Conservation (phyloP, 345 rosid species). For the Citrus cavaleriei region DNA sequence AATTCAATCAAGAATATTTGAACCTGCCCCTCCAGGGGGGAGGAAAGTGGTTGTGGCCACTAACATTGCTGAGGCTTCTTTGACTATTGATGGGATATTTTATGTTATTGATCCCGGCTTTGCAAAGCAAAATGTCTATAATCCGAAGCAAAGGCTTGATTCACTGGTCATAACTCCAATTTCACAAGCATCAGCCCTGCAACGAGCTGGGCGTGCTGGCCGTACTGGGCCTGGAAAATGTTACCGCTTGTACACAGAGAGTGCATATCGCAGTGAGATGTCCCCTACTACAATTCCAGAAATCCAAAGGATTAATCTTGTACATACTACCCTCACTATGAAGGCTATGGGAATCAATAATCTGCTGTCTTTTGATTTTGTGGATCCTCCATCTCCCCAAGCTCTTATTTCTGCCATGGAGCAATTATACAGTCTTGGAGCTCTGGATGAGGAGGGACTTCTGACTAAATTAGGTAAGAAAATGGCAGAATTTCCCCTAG, state of each 20-base stretch:
- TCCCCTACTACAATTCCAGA: slow-evolving; percentile 81
- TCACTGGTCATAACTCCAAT: slow-evolving; percentile 75
- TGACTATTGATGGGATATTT: slow-evolving; percentile 73
- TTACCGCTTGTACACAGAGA: slow-evolving; percentile 73
- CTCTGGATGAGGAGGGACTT: slow-evolving; percentile 87
- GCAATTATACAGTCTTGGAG: slow-evolving; percentile 78
- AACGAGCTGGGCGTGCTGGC: slow-evolving; percentile 86
- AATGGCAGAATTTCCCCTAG: slow-evolving; percentile 97
- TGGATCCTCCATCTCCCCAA: slow-evolving; percentile 74
- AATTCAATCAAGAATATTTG: slow-evolving; percentile 86
- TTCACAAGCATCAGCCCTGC: slow-evolving; percentile 84
- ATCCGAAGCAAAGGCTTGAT: slow-evolving; percentile 77
- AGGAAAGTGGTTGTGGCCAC: slow-evolving; percentile 88
- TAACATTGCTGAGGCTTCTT: slow-evolving; percentile 80
- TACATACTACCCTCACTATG: slow-evolving; percentile 56
- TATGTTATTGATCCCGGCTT: slow-evolving; percentile 92
- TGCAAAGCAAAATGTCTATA: slow-evolving; percentile 74
- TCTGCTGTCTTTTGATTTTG: slow-evolving; percentile 61
- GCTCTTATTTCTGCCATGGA: slow-evolving; percentile 91
- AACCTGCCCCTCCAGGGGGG: slow-evolving; percentile 76
- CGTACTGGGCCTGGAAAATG: slow-evolving; percentile 92
- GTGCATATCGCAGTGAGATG: slow-evolving; percentile 74
- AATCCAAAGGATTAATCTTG: slow-evolving; percentile 90
- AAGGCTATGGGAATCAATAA: slow-evolving; percentile 95
- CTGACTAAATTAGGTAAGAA: slow-evolving; percentile 86